Conservation (phyloP, 2,329 filamentous ascomycete species). For the Fusarium sp. region DNA sequence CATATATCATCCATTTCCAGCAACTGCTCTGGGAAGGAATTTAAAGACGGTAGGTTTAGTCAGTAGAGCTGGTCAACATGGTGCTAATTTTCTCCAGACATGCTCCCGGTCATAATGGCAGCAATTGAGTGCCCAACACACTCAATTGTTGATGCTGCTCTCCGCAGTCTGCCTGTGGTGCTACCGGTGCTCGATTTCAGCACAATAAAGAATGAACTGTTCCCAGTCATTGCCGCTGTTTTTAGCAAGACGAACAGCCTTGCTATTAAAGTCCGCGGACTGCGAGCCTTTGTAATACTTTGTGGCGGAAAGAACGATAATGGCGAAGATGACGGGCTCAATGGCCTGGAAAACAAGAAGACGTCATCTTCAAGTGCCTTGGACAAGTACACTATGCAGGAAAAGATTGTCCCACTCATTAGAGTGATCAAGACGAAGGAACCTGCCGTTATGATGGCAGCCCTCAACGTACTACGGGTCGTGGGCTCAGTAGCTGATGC, state of each 20-base stretch:
- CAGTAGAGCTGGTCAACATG: slow-evolving; percentile 2
- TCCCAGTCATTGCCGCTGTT: slow-evolving; percentile 88
- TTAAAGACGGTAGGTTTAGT: slow-evolving; percentile 79
- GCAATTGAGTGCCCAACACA: slow-evolving; percentile 91
- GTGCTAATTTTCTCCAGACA: slow-evolving; percentile 62
- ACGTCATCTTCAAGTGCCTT: slow-evolving; percentile 78
- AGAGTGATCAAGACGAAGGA: slow-evolving; percentile 98
- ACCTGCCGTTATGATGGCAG: slow-evolving; percentile 95
- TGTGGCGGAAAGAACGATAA: slow-evolving; percentile 76
- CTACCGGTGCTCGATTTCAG: slow-evolving; percentile 92
- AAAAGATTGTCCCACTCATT: slow-evolving; percentile 91
- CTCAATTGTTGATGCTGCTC: slow-evolving; percentile 84
- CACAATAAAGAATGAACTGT: slow-evolving; percentile 96
- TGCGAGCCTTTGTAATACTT: slow-evolving; percentile 89
- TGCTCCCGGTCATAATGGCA: slow-evolving; percentile 84
- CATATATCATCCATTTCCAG: slow-evolving; percentile 79
- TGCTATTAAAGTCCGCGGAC: slow-evolving; percentile 90
- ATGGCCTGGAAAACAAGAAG: slow-evolving; percentile 74
- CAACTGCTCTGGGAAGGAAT: slow-evolving; percentile 89
- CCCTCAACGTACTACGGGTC: slow-evolving; percentile 83
- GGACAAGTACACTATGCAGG: slow-evolving; percentile 98
- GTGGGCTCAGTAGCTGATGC: slow-evolving; percentile 84
- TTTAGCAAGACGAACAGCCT: slow-evolving; percentile 95
- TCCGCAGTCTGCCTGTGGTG: slow-evolving; percentile 81
- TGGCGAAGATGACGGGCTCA: slow-evolving; percentile 73